phyloP scores from a whole-genome alignment of 2,329 filamentous ascomycete species.

The Juglanconis sp. region DNA sequence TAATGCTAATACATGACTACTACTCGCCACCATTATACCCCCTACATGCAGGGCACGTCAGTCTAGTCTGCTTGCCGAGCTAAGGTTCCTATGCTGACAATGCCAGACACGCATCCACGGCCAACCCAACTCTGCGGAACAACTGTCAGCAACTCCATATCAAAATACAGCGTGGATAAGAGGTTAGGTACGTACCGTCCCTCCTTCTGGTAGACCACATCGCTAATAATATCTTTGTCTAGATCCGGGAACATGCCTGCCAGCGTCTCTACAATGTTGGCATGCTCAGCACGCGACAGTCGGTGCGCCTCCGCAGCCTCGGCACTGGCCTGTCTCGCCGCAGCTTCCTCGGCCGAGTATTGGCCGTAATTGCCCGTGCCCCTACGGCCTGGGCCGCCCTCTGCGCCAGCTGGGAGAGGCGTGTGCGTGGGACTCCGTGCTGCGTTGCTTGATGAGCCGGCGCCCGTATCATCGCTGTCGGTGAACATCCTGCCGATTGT shows the following conservation, averaged over 20 bases:
- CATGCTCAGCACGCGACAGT: slow-evolving; percentile 79
- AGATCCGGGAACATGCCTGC: slow-evolving; percentile 96
- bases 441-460: slow-evolving; percentile 28
- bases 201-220: slow-evolving; percentile 94
- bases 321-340: slow-evolving; percentile 84
- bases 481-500: slow-evolving; percentile 95
- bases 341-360: slow-evolving; percentile 78
- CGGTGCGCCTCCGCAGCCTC: slow-evolving; percentile 84
- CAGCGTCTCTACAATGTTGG: slow-evolving; percentile 88
- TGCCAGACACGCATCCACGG: slow-evolving; percentile 82
- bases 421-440: slow-evolving; percentile 35
- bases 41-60: not conserved
- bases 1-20: not conserved
- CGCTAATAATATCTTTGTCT: slow-evolving; percentile 90
- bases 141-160: slow-evolving; percentile 21
- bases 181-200: slow-evolving; percentile 68
- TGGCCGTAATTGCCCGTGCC: slow-evolving; percentile 35
- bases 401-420: slow-evolving; percentile 31
- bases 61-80: not conserved
- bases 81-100: slow-evolving; percentile 43
- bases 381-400: slow-evolving; percentile 14
- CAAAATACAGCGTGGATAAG: not conserved
- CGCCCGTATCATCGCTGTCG: slow-evolving; percentile 47
- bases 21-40: too few relatives aligned
- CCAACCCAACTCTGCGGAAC: slow-evolving; percentile 66